Evolutionary conservation across 2,329 filamentous ascomycete species (phyloP), one percentile per base, ranked within the genome.

Genomic region (Plectosphaerella cucumerina): DNA sequence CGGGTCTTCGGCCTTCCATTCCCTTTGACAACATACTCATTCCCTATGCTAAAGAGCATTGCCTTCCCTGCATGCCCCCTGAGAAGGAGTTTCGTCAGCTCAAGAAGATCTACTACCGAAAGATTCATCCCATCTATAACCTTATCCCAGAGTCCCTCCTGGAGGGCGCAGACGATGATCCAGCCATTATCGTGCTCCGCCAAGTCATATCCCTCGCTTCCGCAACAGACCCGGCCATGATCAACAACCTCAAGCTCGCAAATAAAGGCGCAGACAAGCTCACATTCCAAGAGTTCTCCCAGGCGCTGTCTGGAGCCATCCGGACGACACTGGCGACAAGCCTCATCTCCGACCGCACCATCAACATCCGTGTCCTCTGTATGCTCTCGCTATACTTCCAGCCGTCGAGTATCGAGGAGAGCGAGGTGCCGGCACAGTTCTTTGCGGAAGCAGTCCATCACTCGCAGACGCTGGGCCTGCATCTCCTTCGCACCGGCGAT

Each of bases 331-430:
- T 83, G 3, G 78, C 82, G 48, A 75, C 79, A 5, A 77, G 76
- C 14, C 62, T 83, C 41, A 74, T 84, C 8, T 68, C 71, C 1
- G 75, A 82, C 54, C 70, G 77, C n/a, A 69, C 83, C 6, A 67
- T 81, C 23, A 72, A 81, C 44, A 79, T 81, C 34, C 77, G 80
- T 23, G 70, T 77, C 14, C 68, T 82, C 6, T 70, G 74, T 22
- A 71, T 84, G 45, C 62, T 84, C 17, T 81, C 80, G 0, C 67
- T 84, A n/a, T 84, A 81, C 57, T 76, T 75, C n/a, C 80, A 85
- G 52, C 78, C 78, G 1, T 72, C 71, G 5, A 71, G 70, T 43
- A 69, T 76, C 2, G 75, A 79, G 33, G 80, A 84, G 55, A 73
- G 77, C 11, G 78, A 83, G 56, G 59, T 77, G 4, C 78, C 81